Evolutionary conservation across 176 grass and related monocot genomes (phyloP).

Genomic region (Panicum miliaceum): DNA sequence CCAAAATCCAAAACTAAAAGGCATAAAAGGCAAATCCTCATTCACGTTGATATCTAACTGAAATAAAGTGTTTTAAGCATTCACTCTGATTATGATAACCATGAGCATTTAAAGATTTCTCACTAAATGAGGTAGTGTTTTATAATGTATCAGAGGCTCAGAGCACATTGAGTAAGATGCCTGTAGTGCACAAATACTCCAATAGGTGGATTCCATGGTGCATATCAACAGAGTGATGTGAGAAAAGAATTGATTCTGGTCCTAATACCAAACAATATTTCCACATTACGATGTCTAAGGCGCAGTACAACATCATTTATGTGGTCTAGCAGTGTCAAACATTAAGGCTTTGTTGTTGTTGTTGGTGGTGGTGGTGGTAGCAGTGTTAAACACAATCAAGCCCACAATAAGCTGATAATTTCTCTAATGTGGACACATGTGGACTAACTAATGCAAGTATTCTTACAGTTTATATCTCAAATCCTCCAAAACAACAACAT

Average conservation of each 20-base stretch:
- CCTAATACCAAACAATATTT: slow-evolving; percentile 12
- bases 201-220: background rate
- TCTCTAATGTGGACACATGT: background rate
- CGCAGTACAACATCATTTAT: slow-evolving; percentile 12
- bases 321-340: background rate
- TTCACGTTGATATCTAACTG: slow-evolving; percentile 8
- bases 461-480: slow-evolving; percentile 11
- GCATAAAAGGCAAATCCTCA: background rate
- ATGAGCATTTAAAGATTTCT: background rate
- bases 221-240: background rate
- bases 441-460: slow-evolving; percentile 16
- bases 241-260: background rate
- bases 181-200: background rate
- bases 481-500: background rate
- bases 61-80: slow-evolving; percentile 20
- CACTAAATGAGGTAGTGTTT: background rate
- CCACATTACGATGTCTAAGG: slow-evolving; percentile 5
- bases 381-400: background rate
- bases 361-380: background rate
- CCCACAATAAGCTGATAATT: slow-evolving; percentile 7
- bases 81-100: slow-evolving; percentile 2
- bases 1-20: slow-evolving; percentile 14
- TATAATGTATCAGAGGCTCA: slow-evolving; percentile 10
- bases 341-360: background rate
- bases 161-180: slow-evolving; percentile 1